A percentile compares a stretch with the other conserved stretches of the same genome.
These are phyloP conservation scores for Colletotrichum sp. DNA, from an alignment of 2,329 filamentous ascomycete genomes.

Conservation along the genomic window DNA sequence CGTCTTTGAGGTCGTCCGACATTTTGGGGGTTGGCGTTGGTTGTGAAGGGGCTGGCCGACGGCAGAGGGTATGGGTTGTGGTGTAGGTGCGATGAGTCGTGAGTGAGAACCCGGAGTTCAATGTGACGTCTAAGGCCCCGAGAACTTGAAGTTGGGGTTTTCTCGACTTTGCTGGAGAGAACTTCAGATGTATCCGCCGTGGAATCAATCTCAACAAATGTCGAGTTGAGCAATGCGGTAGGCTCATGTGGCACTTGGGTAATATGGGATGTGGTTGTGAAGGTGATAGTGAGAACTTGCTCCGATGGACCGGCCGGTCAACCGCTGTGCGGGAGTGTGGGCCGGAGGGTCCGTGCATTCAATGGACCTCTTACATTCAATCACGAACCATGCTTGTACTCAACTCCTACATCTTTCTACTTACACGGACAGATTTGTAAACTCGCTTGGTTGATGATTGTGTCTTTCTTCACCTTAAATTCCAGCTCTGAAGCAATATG, in stretches of 20 bases:
- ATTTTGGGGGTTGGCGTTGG: not conserved
- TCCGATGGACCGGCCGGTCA: not conserved
- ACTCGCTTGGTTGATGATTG: too few relatives aligned
- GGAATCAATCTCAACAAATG: not conserved
- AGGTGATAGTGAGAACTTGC: not conserved
- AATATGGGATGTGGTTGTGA: not conserved
- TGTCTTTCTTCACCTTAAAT: too few relatives aligned
- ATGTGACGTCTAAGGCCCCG: not conserved
- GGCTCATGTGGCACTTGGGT: not conserved
- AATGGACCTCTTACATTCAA: too few relatives aligned
- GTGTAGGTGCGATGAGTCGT: not conserved
- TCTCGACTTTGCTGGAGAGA: not conserved
- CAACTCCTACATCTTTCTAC: too few relatives aligned
- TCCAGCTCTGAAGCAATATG: too few relatives aligned
- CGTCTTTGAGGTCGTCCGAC: conserved; percentile 54
- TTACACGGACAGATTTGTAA: too few relatives aligned
- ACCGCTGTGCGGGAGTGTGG: not conserved
- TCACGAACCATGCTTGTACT: too few relatives aligned
- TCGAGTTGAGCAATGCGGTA: not conserved
- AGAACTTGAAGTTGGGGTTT: not conserved
- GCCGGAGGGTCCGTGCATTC: not conserved
- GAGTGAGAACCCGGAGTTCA: not conserved
- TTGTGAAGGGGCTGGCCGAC: not conserved
- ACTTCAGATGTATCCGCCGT: fast-evolving
- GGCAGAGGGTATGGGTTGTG: not conserved